Evolutionary conservation across 257 asterid species (phyloP), one percentile per base, ranked within the genome.

Genomic region (Plantago major): DNA sequence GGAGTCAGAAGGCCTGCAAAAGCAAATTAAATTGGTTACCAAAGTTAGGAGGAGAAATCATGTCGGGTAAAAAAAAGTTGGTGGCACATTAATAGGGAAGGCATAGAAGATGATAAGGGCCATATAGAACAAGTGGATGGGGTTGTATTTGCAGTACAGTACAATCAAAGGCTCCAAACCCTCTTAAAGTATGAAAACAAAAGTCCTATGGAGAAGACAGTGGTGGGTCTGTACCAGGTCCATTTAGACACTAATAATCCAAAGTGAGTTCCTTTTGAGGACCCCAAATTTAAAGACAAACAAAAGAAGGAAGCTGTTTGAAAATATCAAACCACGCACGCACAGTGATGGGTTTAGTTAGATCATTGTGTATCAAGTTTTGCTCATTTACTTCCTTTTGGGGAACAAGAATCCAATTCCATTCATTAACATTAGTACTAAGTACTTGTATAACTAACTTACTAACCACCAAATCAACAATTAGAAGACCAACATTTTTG

Each of bases 331-430:
- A 33, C 40, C 40, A 33, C 40, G 8, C 40, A 33, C 40, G 74
- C 72, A 71, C 75, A 59, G 61, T 50, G 64, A 53, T 73, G 76
- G 40, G 48, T 51, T 46, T 55, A 4, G 54, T 46, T 55, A 4
- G 54, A 62, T 63, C 55, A 69, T 69, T 65, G 78, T 46, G 58
- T 58, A 67, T 66, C 71, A 71, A 43, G 71, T 26, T 66, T 67
- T 58, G 51, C 44, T 65, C 68, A 78, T 73, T 68, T 86, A 68
- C 94, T 74, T 80, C 84, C 94, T 78, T 78, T 71, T 54, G 80
- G 94, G 88, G 84, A 81, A 77, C 84, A 82, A 44, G 71, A 7
- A 57, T 67, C 60, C 46, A 15, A 12, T 55, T 40, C 56, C 45
- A 44, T 51, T 57, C 59, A 58, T 50, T 65, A 69, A 55, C 45